phyloP scores from a whole-genome alignment of 148 eudicot species.

The Heliosperma pusillum region DNA sequence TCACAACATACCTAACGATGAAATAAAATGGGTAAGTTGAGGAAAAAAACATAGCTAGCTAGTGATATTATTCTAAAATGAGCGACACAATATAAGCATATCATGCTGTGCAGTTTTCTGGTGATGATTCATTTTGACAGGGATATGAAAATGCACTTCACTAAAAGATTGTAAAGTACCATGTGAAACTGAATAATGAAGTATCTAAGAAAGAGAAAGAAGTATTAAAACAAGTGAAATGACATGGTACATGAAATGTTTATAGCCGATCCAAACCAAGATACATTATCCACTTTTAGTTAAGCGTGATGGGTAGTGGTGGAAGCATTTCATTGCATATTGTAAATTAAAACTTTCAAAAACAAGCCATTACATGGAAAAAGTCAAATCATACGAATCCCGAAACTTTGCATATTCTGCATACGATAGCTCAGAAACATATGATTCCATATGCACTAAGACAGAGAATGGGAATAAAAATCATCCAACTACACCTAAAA shows the following conservation, averaged over 20 bases:
- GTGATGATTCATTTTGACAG: not conserved
- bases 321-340: not conserved
- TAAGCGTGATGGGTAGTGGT: not conserved
- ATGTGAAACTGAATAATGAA: not conserved
- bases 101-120: not conserved
- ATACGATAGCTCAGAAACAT: not conserved
- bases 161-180: not conserved
- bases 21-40: slow-evolving; percentile 14
- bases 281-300: not conserved
- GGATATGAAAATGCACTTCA: not conserved
- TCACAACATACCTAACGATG: slow-evolving; percentile 69
- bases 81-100: not conserved
- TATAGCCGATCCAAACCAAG: not conserved
- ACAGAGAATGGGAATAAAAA: not conserved
- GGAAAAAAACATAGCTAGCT: not conserved
- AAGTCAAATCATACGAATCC: not conserved
- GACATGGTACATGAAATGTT: not conserved
- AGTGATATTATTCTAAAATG: not conserved
- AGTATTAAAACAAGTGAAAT: not conserved
- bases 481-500: not conserved
- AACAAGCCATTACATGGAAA: not conserved
- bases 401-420: not conserved
- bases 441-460: not conserved
- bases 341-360: not conserved
- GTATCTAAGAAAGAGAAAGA: not conserved